Evolutionary conservation across 257 asterid genomes (phyloP).

Genomic region (Nicotiana noctiflora): DNA sequence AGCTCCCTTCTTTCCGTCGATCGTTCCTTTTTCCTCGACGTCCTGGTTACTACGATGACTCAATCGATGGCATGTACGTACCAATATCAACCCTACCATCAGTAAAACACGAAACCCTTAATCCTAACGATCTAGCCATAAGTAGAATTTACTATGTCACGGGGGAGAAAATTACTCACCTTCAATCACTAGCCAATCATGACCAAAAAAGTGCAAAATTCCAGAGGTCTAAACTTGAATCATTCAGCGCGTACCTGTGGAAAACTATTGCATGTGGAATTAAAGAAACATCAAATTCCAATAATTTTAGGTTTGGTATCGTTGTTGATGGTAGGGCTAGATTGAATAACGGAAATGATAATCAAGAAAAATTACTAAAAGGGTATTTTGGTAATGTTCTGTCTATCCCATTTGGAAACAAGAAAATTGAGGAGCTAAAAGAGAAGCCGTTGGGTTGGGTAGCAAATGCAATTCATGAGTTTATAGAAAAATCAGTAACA

Average conservation of each 20-base stretch:
- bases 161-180: slow-evolving; percentile 25
- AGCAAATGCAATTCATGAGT: neutral
- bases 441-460: slow-evolving; percentile 1
- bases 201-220: neutral
- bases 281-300: neutral
- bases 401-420: slow-evolving; percentile 5
- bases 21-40: slow-evolving; percentile 45
- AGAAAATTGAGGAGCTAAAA: neutral
- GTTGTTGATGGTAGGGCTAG: neutral
- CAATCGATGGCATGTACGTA: slow-evolving; percentile 33
- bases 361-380: neutral
- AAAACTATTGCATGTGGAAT: slow-evolving; percentile 22
- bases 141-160: slow-evolving; percentile 60
- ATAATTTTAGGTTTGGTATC: slow-evolving; percentile 5
- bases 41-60: slow-evolving; percentile 28
- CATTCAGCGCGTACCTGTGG: slow-evolving; percentile 69
- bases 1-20: slow-evolving; percentile 55
- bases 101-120: neutral
- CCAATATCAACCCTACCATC: slow-evolving; percentile 20
- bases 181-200: slow-evolving; percentile 37
- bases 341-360: neutral
- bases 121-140: slow-evolving; percentile 5
- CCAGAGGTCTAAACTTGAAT: slow-evolving; percentile 43
- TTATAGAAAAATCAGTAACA: neutral
- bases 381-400: slow-evolving; percentile 10